Evolutionary conservation across 2,329 filamentous ascomycete genomes (phyloP).

Genomic region (Arachnopeziza araneosa): DNA sequence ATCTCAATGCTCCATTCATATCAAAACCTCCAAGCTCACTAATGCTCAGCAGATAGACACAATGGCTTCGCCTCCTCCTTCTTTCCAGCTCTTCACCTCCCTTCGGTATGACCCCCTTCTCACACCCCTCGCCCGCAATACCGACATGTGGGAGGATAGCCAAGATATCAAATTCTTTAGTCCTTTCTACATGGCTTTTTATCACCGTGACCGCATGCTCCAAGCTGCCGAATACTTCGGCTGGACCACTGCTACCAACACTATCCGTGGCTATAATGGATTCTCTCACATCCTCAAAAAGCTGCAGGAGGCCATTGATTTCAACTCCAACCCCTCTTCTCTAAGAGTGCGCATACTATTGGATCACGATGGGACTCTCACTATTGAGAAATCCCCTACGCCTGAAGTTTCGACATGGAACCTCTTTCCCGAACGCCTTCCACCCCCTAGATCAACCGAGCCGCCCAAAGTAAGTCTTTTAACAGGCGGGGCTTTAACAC

Average conservation of each 20-base stretch:
- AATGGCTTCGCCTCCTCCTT: slow-evolving; percentile 8
- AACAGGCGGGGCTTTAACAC: slow-evolving; percentile 24
- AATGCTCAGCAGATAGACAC: background rate
- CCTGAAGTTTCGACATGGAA: slow-evolving; percentile 41
- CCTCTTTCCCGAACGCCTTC: slow-evolving; percentile 53
- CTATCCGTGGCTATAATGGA: slow-evolving; percentile 42
- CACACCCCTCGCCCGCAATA: slow-evolving; percentile 25
- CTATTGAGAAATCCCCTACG: slow-evolving; percentile 35
- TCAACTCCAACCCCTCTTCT: slow-evolving; percentile 27
- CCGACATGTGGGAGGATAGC: slow-evolving; percentile 36
- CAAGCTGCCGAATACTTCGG: slow-evolving; percentile 52
- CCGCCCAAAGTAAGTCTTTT: slow-evolving; percentile 22
- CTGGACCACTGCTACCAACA: slow-evolving; percentile 43
- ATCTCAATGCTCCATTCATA: background rate
- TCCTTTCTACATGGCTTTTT: slow-evolving; percentile 72
- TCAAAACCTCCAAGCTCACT: background rate
- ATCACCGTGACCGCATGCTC: slow-evolving; percentile 75
- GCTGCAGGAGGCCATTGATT: slow-evolving; percentile 29
- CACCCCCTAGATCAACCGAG: slow-evolving; percentile 35
- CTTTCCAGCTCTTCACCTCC: slow-evolving; percentile 63
- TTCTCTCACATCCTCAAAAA: slow-evolving; percentile 38
- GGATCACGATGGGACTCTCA: slow-evolving; percentile 41
- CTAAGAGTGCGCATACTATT: slow-evolving; percentile 53
- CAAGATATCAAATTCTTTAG: slow-evolving; percentile 39
- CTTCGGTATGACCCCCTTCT: slow-evolving; percentile 65